Percentiles rank a stretch among this genome's conserved stretches.
Evolutionary conservation across 228 moss, liverwort and hornwort species (phyloP).

Genomic region (Sphagnum fallax): DNA sequence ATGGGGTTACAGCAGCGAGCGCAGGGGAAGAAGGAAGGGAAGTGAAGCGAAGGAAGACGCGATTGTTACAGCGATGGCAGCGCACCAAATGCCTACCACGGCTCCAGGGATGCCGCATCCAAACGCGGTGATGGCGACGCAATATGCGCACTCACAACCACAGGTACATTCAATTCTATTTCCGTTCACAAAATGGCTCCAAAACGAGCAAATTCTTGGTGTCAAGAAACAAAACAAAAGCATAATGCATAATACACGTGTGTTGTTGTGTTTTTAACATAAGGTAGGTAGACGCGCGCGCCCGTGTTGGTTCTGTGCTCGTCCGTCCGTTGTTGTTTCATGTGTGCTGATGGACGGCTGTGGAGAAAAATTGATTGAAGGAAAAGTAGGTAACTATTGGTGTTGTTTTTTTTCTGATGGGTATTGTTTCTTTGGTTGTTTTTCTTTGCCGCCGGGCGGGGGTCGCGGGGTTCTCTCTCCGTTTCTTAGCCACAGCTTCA

Average conservation of each 20-base stretch:
- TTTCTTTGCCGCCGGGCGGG: no score
- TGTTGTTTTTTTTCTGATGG: not conserved
- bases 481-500: constrained; percentile 70
- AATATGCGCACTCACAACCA: not conserved
- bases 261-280: not conserved
- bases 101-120: constrained; percentile 39
- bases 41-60: no score
- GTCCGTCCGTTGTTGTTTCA: not conserved
- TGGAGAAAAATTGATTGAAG: not conserved
- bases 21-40: no score
- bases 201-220: no score
- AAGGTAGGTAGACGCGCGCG: no score
- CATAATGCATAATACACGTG: not conserved
- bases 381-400: not conserved
- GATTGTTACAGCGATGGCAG: constrained; percentile 18
- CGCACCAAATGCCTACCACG: constrained; percentile 28
- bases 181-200: no score
- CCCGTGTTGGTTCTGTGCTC: no score
- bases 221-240: no score
- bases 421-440: no score
- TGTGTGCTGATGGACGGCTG: not conserved
- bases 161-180: not conserved
- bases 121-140: constrained; percentile 10
- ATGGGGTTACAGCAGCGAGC: no score
- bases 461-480: no score